These are phyloP conservation scores for Trapa bicornis DNA, from an alignment of 345 rosid genomes.

Conservation along the genomic window DNA sequence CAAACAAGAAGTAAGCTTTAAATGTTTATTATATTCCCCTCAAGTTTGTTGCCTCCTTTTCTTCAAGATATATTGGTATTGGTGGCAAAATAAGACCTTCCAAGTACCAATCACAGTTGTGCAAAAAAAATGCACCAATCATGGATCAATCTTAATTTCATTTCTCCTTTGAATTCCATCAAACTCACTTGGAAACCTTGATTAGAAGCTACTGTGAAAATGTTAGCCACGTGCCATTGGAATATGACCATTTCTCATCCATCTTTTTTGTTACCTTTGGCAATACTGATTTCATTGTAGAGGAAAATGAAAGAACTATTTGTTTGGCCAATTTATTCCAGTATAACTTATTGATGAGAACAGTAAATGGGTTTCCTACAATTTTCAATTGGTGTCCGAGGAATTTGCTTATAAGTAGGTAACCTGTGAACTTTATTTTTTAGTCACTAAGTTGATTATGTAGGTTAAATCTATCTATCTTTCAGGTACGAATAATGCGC, in stretches of 20 bases:
- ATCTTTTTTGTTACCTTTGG: neutral
- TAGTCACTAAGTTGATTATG: neutral
- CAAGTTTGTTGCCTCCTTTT: neutral
- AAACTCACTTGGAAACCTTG: neutral
- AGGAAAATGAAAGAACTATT: neutral
- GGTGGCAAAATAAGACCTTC: too few species aligned
- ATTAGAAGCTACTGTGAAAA: neutral
- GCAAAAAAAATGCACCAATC: too few species aligned
- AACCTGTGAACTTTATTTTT: neutral
- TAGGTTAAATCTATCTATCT: conserved; percentile 7
- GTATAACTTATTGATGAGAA: neutral
- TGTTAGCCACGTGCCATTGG: neutral
- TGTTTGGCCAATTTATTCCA: neutral
- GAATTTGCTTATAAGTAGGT: neutral
- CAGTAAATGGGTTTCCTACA: neutral
- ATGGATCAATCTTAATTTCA: neutral
- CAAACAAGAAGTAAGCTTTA: conserved; percentile 82
- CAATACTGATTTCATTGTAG: neutral
- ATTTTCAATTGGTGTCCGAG: neutral
- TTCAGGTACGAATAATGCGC: conserved; percentile 91
- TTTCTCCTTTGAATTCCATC: too few species aligned
- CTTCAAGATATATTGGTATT: neutral
- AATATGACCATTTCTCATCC: neutral
- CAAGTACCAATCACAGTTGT: too few species aligned
- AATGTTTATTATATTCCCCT: neutral